phyloP scores from a whole-genome alignment of 768 basidiomycete species.

The Kwoniella shandongensis region DNA sequence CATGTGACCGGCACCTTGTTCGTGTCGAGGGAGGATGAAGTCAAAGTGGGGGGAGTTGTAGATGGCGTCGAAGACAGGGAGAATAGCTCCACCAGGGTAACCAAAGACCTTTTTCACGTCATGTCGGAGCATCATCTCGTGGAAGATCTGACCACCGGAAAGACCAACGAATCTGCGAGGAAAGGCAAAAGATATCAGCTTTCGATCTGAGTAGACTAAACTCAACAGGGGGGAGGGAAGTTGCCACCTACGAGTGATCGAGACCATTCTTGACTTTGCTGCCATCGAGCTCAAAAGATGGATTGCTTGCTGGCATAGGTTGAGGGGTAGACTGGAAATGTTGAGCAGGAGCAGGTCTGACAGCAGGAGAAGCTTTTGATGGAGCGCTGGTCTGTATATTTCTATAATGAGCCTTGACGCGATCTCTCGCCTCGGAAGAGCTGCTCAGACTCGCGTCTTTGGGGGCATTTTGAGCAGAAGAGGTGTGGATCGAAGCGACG shows the following conservation, averaged over 20 bases:
- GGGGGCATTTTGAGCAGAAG: slow-evolving; percentile 28
- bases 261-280: slow-evolving; percentile 39
- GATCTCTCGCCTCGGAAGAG: slow-evolving; percentile 77
- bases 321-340: slow-evolving; percentile 47
- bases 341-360: slow-evolving; percentile 66
- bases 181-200: neutral
- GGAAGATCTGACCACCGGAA: slow-evolving; percentile 95
- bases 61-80: slow-evolving; percentile 99
- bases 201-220: neutral
- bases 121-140: slow-evolving; percentile 99
- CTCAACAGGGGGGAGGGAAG: neutral
- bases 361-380: slow-evolving; percentile 64
- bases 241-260: slow-evolving; percentile 42
- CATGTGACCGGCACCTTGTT: slow-evolving; percentile 99
- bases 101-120: slow-evolving; percentile 95
- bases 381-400: slow-evolving; percentile 69
- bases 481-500: slow-evolving; percentile 29
- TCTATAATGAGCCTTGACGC: slow-evolving; percentile 74
- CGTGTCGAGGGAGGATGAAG: slow-evolving; percentile 92
- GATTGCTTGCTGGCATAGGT: slow-evolving; percentile 32
- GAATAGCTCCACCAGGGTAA: slow-evolving; percentile 95
- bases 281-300: slow-evolving; percentile 29
- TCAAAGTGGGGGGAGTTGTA: slow-evolving; percentile 93
- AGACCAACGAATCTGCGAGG: slow-evolving; percentile 78
- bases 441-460: slow-evolving; percentile 25